A percentile compares a stretch with the other conserved stretches of the same genome.
Evolutionary conservation across 768 basidiomycete genomes (phyloP).

Genomic region (Suillus alpinus): DNA sequence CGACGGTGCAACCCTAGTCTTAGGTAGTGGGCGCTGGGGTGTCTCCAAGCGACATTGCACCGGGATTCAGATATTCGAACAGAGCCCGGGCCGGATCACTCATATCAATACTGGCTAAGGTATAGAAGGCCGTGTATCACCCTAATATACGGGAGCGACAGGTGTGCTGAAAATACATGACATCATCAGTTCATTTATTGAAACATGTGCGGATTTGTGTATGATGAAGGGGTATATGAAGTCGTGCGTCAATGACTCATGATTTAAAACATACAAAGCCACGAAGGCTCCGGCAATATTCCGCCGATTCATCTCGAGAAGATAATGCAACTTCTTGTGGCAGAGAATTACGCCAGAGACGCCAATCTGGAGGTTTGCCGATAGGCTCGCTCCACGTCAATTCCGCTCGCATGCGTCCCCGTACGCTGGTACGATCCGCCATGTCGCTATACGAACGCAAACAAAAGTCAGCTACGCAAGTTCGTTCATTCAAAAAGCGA

Average conservation of each 20-base stretch:
- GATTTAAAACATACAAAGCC: slow-evolving; percentile 54
- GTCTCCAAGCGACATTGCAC: too few species aligned
- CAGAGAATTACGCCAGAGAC: slow-evolving; percentile 44
- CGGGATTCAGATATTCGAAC: too few species aligned
- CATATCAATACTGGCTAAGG: neutral
- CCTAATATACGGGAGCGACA: neutral
- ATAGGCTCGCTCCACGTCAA: slow-evolving; percentile 52
- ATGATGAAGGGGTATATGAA: neutral
- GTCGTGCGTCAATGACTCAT: neutral
- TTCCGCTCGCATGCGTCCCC: slow-evolving; percentile 43
- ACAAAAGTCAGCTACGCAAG: slow-evolving; percentile 8
- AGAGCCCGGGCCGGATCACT: neutral
- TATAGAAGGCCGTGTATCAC: neutral
- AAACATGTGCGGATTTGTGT: neutral
- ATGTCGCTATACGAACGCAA: slow-evolving; percentile 54
- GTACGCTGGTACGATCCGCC: slow-evolving; percentile 67
- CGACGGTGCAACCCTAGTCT: too few species aligned
- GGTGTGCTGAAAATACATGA: neutral
- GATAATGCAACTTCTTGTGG: slow-evolving; percentile 12
- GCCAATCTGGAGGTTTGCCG: slow-evolving; percentile 49
- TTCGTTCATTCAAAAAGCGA: neutral
- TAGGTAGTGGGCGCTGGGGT: too few species aligned
- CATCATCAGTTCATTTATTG: neutral
- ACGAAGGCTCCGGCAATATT: slow-evolving; percentile 41
- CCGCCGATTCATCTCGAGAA: slow-evolving; percentile 24